Percentiles rank a stretch among this genome's conserved stretches.
Evolutionary conservation across 306 rosid genomes (phyloP).

Genomic region (Adenanthera pavonina): DNA sequence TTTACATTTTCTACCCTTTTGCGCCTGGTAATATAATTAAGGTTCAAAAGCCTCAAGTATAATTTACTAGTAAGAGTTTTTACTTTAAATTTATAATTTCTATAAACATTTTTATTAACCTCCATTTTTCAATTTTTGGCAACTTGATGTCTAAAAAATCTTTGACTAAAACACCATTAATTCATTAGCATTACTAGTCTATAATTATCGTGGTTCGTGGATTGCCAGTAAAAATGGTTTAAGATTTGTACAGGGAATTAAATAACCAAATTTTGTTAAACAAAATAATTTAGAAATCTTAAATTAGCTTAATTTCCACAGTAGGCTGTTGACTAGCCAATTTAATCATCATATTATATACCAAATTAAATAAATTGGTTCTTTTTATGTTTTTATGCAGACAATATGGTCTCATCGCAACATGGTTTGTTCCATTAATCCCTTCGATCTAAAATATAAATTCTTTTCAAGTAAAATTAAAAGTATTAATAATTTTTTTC

Average conservation of each 20-base stretch:
- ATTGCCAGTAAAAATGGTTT: background rate
- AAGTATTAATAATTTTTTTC: too few relatives aligned
- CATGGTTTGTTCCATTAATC: background rate
- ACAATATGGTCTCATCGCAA: background rate
- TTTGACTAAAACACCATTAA: background rate
- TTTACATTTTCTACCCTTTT: too few relatives aligned
- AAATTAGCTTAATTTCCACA: background rate
- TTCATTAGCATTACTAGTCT: background rate
- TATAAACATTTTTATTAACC: too few relatives aligned
- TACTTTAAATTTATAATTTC: too few relatives aligned
- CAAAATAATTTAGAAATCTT: background rate
- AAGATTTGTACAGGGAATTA: background rate
- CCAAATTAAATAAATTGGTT: constrained; percentile 3
- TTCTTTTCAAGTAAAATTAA: too few relatives aligned
- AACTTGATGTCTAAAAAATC: background rate
- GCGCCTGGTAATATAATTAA: too few relatives aligned
- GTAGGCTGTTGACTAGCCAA: background rate
- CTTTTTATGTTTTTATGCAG: background rate
- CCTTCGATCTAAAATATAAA: too few relatives aligned
- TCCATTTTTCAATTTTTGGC: too few relatives aligned
- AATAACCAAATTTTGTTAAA: background rate
- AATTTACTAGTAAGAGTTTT: too few relatives aligned
- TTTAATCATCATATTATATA: background rate
- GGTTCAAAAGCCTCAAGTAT: too few relatives aligned
- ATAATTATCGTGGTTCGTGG: background rate